These are phyloP conservation scores for Tranzscheliella williamsii DNA, from an alignment of 1,284 basidiomycete genomes.

Conservation along the genomic window DNA sequence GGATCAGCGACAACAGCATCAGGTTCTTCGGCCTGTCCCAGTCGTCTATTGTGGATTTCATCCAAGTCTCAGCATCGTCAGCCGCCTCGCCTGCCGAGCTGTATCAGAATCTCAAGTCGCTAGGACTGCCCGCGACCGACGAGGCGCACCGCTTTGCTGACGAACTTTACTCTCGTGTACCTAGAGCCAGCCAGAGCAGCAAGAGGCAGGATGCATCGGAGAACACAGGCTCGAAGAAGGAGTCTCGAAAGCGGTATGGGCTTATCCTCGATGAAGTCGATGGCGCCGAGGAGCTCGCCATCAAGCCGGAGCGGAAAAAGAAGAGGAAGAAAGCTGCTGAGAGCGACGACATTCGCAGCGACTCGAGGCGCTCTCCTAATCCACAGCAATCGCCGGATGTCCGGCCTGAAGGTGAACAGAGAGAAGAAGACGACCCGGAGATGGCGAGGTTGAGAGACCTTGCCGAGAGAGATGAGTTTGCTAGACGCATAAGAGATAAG, in stretches of 20 bases:
- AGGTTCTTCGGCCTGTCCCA: constrained; percentile 54
- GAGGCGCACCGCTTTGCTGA: constrained; percentile 78
- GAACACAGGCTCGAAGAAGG: not conserved
- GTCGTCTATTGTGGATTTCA: constrained; percentile 48
- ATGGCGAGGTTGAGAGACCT: constrained; percentile 75
- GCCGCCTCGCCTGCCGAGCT: constrained; percentile 79
- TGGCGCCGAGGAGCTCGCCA: constrained; percentile 40
- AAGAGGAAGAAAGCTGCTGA: constrained; percentile 69
- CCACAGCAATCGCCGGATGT: constrained; percentile 6
- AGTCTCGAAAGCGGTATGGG: constrained; percentile 48
- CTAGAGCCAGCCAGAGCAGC: constrained; percentile 69
- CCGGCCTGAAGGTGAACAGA: not conserved
- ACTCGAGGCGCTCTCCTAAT: not conserved
- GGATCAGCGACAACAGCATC: constrained; percentile 54
- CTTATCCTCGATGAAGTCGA: constrained; percentile 42
- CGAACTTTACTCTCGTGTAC: constrained; percentile 76
- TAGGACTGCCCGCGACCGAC: constrained; percentile 77
- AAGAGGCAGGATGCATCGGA: constrained; percentile 1
- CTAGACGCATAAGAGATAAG: constrained; percentile 79
- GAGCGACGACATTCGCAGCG: constrained; percentile 66
- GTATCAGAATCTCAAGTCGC: constrained; percentile 73
- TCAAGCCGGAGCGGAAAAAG: constrained; percentile 60
- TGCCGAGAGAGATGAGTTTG: constrained; percentile 87
- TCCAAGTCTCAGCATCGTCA: constrained; percentile 68
- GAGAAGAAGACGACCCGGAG: constrained; percentile 63